Evolutionary conservation across 257 asterid genomes (phyloP).

Genomic region (Rehmannia glutinosa): DNA sequence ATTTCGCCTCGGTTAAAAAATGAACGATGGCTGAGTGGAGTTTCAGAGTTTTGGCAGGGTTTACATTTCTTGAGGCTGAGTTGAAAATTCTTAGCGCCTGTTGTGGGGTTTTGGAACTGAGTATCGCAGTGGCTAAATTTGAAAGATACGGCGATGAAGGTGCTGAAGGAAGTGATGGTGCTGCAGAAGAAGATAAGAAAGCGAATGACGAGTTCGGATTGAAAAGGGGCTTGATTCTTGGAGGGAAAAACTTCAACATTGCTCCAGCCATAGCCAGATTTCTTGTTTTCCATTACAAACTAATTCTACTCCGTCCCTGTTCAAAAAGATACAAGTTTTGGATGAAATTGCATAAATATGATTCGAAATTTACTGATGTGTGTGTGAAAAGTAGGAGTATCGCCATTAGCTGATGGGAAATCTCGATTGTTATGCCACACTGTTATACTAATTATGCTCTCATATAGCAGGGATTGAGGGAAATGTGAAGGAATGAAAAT

Average conservation of each 20-base stretch:
- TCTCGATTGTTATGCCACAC: not conserved
- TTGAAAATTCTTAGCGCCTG: conserved; percentile 52
- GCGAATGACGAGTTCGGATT: conserved; percentile 6
- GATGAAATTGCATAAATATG: not conserved
- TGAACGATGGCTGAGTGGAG: conserved; percentile 49
- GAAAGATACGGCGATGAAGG: conserved; percentile 35
- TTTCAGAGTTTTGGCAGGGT: conserved; percentile 43
- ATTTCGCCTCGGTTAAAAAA: conserved; percentile 28
- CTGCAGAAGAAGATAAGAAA: conserved; percentile 22
- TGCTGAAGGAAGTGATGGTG: conserved; percentile 14
- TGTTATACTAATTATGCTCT: too few species aligned
- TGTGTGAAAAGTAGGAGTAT: too few species aligned
- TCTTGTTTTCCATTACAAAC: conserved; percentile 16
- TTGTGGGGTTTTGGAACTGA: conserved; percentile 42
- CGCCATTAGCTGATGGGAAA: not conserved
- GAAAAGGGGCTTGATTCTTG: conserved; percentile 25
- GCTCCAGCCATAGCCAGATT: conserved; percentile 6
- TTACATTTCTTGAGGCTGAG: conserved; percentile 36
- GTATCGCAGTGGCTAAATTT: conserved; percentile 39
- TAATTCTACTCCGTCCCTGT: not conserved
- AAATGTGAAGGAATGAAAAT: too few species aligned
- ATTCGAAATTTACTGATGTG: not conserved
- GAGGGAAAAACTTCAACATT: conserved; percentile 36
- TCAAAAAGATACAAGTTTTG: not conserved
- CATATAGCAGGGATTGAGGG: too few species aligned